Conservation (phyloP, 805 yeast species). For the Saccharomycopsis fermentans region DNA sequence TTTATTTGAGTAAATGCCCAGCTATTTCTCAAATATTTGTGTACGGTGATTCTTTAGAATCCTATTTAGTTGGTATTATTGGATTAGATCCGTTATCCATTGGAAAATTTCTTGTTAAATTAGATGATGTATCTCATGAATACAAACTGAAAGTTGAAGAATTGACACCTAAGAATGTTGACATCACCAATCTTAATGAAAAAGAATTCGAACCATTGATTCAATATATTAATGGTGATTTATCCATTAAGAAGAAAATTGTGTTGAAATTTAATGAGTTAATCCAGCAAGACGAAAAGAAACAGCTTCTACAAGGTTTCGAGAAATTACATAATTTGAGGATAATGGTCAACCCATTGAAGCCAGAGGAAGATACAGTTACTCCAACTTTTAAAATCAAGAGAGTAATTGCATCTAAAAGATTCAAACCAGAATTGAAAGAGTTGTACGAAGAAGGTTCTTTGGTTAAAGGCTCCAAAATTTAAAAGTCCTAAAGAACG, state of each 20-base stretch:
- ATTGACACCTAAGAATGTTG: neutral
- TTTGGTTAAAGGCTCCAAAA: slow-evolving; percentile 10
- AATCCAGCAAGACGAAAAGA: slow-evolving; percentile 4
- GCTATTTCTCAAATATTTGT: slow-evolving; percentile 38
- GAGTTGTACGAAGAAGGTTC: slow-evolving; percentile 34
- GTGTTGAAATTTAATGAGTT: slow-evolving; percentile 6
- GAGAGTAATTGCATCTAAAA: slow-evolving; percentile 31
- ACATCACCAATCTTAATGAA: neutral
- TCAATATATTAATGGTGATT: slow-evolving; percentile 27
- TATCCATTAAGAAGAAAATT: slow-evolving; percentile 27
- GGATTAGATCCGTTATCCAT: slow-evolving; percentile 34
- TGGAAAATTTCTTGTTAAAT: neutral
- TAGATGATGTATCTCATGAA: neutral
- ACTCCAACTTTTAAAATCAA: slow-evolving; percentile 48
- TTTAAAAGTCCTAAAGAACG: no score
- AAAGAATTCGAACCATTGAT: slow-evolving; percentile 17
- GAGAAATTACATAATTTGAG: slow-evolving; percentile 40
- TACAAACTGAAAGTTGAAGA: neutral
- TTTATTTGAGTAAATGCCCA: slow-evolving; percentile 36
- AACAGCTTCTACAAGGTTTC: slow-evolving; percentile 32
- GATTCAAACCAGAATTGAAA: slow-evolving; percentile 29
- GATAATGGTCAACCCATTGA: slow-evolving; percentile 41
- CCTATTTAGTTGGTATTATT: slow-evolving; percentile 41
- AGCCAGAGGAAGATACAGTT: slow-evolving; percentile 37
- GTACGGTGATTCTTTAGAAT: slow-evolving; percentile 46